Evolutionary conservation across 1,139 yeast genomes (phyloP).

Genomic region (Candida glucosophila): DNA sequence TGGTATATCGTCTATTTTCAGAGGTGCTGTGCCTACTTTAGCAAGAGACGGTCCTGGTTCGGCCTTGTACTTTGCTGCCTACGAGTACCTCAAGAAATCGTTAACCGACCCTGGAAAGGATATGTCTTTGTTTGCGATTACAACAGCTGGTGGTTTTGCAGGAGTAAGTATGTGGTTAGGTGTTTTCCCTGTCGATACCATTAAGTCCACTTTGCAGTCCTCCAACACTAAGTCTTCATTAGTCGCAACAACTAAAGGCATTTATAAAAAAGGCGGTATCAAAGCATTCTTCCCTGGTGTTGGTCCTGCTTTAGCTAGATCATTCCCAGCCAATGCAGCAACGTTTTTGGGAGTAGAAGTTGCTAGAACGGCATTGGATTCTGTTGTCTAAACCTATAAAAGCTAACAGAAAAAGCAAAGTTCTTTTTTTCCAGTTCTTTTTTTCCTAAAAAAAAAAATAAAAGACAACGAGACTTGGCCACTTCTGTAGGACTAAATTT

Average conservation of each 20-base stretch:
- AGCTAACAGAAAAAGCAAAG: no score
- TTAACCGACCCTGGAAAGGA: slow-evolving; percentile 50
- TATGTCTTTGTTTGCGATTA: slow-evolving; percentile 64
- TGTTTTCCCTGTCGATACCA: slow-evolving; percentile 93
- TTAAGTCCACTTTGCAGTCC: slow-evolving; percentile 78
- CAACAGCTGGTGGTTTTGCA: slow-evolving; percentile 89
- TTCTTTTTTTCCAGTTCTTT: no score
- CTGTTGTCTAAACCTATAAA: slow-evolving; percentile 13
- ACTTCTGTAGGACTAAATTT: no score
- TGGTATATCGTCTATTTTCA: slow-evolving; percentile 76
- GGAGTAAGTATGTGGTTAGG: slow-evolving; percentile 97
- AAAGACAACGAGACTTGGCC: no score
- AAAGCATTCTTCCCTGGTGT: slow-evolving; percentile 96
- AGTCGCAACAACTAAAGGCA: slow-evolving; percentile 57
- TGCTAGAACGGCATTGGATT: slow-evolving; percentile 61
- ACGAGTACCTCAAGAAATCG: slow-evolving; percentile 66
- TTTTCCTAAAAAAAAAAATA: no score
- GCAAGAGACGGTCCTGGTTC: slow-evolving; percentile 98
- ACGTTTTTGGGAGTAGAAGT: slow-evolving; percentile 93
- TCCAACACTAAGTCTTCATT: slow-evolving; percentile 54
- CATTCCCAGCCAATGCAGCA: slow-evolving; percentile 98
- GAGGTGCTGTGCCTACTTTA: slow-evolving; percentile 86
- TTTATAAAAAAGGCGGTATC: slow-evolving; percentile 63
- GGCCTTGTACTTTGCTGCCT: slow-evolving; percentile 93
- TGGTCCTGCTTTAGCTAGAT: slow-evolving; percentile 89